Conservation (phyloP, 257 asterid genomes). For the Rauvolfia tetraphylla region DNA sequence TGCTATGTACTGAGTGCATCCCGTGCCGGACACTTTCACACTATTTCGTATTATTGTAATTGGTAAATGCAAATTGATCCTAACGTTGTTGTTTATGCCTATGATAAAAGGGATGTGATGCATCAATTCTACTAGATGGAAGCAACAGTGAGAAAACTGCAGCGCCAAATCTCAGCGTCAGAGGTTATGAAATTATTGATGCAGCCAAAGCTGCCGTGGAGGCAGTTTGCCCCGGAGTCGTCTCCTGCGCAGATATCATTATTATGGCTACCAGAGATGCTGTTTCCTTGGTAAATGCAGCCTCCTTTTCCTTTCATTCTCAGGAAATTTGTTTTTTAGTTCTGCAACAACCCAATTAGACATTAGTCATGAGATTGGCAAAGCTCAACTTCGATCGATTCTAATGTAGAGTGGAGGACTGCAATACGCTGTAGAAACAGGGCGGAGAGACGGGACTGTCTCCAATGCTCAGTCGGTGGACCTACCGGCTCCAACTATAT, state of each 20-base stretch:
- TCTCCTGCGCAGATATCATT: slow-evolving; percentile 18
- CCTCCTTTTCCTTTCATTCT: not conserved
- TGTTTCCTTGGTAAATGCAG: not conserved
- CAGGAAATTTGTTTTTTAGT: not conserved
- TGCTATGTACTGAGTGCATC: too few species aligned
- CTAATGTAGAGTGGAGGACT: slow-evolving; percentile 45
- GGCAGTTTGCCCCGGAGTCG: slow-evolving; percentile 3
- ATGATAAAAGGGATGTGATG: slow-evolving; percentile 20
- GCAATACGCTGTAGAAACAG: slow-evolving; percentile 41
- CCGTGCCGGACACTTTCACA: too few species aligned
- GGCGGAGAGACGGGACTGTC: slow-evolving; percentile 44
- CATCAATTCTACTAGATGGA: slow-evolving; percentile 16
- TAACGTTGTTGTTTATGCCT: not conserved
- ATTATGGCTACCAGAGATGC: slow-evolving; percentile 16
- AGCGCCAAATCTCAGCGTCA: slow-evolving; percentile 9
- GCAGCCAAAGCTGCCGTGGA: slow-evolving; percentile 13
- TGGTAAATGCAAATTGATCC: not conserved
- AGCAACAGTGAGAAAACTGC: slow-evolving; percentile 4
- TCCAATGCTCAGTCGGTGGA: slow-evolving; percentile 45
- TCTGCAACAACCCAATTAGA: too few species aligned
- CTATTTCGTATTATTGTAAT: not conserved
- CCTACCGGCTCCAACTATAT: slow-evolving; percentile 45
- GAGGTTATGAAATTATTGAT: slow-evolving; percentile 22
- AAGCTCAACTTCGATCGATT: not conserved
- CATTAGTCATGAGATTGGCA: too few species aligned